These are phyloP conservation scores for Monosporozyma aquatica DNA, from an alignment of 805 yeast genomes.

Conservation along the genomic window DNA sequence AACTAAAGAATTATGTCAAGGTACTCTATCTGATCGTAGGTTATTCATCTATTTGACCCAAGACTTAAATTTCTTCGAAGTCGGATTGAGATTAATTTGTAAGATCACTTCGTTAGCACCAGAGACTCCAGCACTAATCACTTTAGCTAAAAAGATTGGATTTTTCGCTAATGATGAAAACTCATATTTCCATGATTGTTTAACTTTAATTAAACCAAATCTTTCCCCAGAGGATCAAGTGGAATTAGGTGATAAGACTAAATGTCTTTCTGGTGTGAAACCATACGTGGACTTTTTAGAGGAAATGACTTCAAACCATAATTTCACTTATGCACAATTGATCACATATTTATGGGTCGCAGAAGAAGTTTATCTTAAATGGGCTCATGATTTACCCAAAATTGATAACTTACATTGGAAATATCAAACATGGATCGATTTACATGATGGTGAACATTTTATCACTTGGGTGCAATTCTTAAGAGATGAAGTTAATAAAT, in stretches of 20 bases:
- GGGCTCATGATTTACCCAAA: slow-evolving; percentile 38
- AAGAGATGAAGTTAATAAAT: slow-evolving; percentile 34
- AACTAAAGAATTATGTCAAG: slow-evolving; percentile 39
- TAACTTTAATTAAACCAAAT: slow-evolving; percentile 18
- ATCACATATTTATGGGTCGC: slow-evolving; percentile 38
- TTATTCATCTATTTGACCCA: slow-evolving; percentile 40
- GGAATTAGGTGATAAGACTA: slow-evolving; percentile 7
- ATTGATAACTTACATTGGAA: slow-evolving; percentile 34
- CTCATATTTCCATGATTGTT: slow-evolving; percentile 35
- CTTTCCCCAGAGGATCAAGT: slow-evolving; percentile 11
- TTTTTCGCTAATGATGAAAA: slow-evolving; percentile 42
- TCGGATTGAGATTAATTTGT: slow-evolving; percentile 36
- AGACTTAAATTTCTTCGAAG: slow-evolving; percentile 40
- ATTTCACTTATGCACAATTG: slow-evolving; percentile 33
- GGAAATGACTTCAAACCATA: slow-evolving; percentile 23
- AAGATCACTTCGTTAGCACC: slow-evolving; percentile 39
- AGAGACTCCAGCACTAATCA: slow-evolving; percentile 31
- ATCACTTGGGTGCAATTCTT: slow-evolving; percentile 41
- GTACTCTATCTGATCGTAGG: slow-evolving; percentile 35
- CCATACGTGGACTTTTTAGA: slow-evolving; percentile 32
- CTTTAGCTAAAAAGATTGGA: slow-evolving; percentile 42
- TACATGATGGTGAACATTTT: slow-evolving; percentile 44
- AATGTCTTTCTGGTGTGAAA: slow-evolving; percentile 29
- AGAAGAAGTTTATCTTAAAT: slow-evolving; percentile 43
- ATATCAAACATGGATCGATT: slow-evolving; percentile 42